Conservation (phyloP, 805 yeast species). For the Kuraishia hungarica region DNA sequence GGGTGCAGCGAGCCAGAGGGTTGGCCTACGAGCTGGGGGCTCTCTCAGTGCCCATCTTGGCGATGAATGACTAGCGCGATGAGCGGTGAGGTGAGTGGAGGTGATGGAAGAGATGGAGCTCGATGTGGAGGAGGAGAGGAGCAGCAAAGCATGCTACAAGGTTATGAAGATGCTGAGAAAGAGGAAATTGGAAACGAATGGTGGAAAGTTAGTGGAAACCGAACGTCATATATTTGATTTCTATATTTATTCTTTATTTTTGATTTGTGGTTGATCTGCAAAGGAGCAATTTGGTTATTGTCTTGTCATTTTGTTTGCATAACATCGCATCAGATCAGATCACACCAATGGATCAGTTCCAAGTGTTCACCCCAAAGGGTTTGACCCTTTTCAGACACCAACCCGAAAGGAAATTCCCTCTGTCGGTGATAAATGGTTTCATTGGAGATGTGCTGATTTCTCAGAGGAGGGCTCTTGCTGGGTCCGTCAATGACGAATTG, state of each 20-base stretch:
- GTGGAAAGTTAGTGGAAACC: no score
- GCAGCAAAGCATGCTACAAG: no score
- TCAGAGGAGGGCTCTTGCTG: slow-evolving; percentile 20
- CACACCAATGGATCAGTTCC: slow-evolving; percentile 32
- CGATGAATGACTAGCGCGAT: no score
- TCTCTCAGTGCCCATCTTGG: no score
- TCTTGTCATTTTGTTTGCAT: no score
- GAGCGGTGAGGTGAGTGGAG: background rate
- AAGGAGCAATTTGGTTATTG: no score
- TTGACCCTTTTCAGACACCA: slow-evolving; percentile 40
- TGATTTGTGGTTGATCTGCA: no score
- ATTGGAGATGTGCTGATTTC: slow-evolving; percentile 40
- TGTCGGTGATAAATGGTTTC: slow-evolving; percentile 34
- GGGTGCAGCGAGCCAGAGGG: no score
- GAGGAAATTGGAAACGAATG: background rate
- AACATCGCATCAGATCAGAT: no score
- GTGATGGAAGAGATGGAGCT: background rate
- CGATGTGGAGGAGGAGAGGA: background rate
- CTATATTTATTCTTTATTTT: no score
- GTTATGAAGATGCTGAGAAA: background rate
- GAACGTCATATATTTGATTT: no score
- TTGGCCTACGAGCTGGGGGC: no score
- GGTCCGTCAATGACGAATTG: slow-evolving; percentile 10
- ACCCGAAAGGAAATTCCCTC: slow-evolving; percentile 27
- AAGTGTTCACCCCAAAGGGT: slow-evolving; percentile 45